Base-by-base conservation (phyloP, 192 early-diverging fungal species). In the Allomyces arbusculus region DNA sequence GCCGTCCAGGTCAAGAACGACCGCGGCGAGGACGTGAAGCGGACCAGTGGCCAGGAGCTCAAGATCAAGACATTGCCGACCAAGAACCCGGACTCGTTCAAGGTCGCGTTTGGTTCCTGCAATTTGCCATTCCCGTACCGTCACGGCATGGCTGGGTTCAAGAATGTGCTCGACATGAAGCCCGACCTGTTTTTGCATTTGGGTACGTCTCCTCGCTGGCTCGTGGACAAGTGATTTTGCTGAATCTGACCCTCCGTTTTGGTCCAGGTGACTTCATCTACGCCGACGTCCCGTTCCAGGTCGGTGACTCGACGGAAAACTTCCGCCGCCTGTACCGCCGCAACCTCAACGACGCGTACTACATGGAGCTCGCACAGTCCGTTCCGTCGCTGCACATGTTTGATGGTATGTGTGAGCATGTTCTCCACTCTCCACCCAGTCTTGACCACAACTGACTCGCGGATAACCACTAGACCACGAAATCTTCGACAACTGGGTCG, bases 351-450 rank as follows among this genome's bases (percentile, higher is more conserved):
- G 70, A 76, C 16, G 64, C 65, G 50, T 74, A 74, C 11, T 62
- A 76, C 10, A 70, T 63, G 9, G 62, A 69, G 16, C 71, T 76
- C 22, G 5, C 73, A 67, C 67, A 70, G 66, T 68, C 69, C 22
- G 68, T 80, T 19, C 76, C 78, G 23, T 77, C 72, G 75, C 63
- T 77, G 11, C 74, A 80, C 55, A 73, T 76, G 14, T 80, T 76
- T 45, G 78, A 80, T 67, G 33, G 33, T 40, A 7, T 7, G 33
- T 40, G 3, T 8, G 0, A 3, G 4, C 33, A 40, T 8, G 5
- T 8, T 40, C 4, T 40, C 33, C 33, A 8, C 33, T 40, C 33
- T 40, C 4, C 7, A 1, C 33, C 33, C 8, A 7, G 7, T 40
- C 33, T 0, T 7, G 33, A 3, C n/a, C n/a, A n/a, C 33, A 7